Conservation (phyloP, 2,329 filamentous ascomycete species). For the Fusarium austroafricanum region DNA sequence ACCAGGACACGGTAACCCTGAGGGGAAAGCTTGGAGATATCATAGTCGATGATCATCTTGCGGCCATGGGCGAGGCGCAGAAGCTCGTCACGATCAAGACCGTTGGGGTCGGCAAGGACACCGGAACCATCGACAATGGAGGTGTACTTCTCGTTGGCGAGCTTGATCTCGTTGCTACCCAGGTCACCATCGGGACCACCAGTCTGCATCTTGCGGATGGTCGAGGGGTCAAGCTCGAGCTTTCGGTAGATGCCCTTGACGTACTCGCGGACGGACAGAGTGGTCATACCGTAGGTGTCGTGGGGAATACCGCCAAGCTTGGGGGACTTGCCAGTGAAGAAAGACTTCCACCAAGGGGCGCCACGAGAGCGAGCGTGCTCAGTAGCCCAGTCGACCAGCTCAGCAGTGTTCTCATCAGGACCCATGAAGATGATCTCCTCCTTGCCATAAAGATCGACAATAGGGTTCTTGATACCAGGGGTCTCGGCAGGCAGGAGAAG, state of each 20-base stretch:
- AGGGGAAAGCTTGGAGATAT: conserved; percentile 84
- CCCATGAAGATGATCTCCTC: conserved; percentile 99
- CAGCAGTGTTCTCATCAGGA: conserved; percentile 97
- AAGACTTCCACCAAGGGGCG: conserved; percentile 99
- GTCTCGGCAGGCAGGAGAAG: conserved; percentile 89
- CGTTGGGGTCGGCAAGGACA: conserved; percentile 92
- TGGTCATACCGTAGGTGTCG: conserved; percentile 97
- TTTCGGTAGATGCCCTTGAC: conserved; percentile 98
- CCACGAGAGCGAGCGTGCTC: conserved; percentile 88
- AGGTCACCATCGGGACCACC: conserved; percentile 97
- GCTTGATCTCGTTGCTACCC: conserved; percentile 96
- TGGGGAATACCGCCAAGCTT: conserved; percentile 97
- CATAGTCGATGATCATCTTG: conserved; percentile 90
- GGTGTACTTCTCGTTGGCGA: conserved; percentile 95
- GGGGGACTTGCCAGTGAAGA: conserved; percentile 99
- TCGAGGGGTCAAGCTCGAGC: conserved; percentile 85
- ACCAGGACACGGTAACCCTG: conserved; percentile 92
- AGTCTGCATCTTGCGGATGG: conserved; percentile 94
- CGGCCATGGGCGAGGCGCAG: conserved; percentile 85
- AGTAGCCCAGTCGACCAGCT: conserved; percentile 98
- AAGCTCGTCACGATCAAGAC: conserved; percentile 86
- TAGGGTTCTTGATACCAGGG: conserved; percentile 98
- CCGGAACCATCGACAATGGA: conserved; percentile 96
- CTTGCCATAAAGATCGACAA: conserved; percentile 94
- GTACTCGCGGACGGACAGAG: conserved; percentile 94